Conservation (phyloP, 352 stramenopile species). For the Elongisporangium anandrum region DNA sequence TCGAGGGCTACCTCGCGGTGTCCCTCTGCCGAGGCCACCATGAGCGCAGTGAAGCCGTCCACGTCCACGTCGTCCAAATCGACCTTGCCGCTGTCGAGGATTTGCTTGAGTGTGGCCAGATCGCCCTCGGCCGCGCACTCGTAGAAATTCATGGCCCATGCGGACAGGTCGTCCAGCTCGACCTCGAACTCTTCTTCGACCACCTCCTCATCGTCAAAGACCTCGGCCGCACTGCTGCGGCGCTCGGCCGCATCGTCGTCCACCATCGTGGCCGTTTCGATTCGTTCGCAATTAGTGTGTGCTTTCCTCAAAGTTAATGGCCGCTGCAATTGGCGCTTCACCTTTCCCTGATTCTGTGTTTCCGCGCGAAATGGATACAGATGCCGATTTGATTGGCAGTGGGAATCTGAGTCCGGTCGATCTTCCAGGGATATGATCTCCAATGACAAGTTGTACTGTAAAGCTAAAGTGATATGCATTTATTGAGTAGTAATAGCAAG, state of each 20-base stretch:
- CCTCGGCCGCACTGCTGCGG: slow-evolving; percentile 3
- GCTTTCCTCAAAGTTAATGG: not conserved
- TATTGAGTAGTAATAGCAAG: too few species aligned
- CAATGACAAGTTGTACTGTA: too few species aligned
- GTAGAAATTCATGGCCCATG: slow-evolving; percentile 68
- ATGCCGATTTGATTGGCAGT: not conserved
- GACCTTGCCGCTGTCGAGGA: slow-evolving; percentile 56
- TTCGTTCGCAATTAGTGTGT: not conserved
- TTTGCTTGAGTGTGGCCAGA: slow-evolving; percentile 47
- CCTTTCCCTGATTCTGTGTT: not conserved
- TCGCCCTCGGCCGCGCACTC: slow-evolving; percentile 70
- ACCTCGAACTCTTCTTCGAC: slow-evolving; percentile 68
- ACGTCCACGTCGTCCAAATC: slow-evolving; percentile 71
- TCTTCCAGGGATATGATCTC: not conserved
- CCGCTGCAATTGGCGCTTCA: not conserved
- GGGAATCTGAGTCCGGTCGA: not conserved
- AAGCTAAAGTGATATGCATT: too few species aligned
- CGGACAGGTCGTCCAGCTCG: slow-evolving; percentile 44
- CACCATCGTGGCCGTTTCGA: not conserved
- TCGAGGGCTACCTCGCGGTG: slow-evolving; percentile 50
- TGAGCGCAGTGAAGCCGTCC: slow-evolving; percentile 81
- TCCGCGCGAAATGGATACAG: not conserved
- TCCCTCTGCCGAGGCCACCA: slow-evolving; percentile 77
- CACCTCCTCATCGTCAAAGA: slow-evolving; percentile 23
- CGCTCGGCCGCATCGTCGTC: not conserved